These are phyloP conservation scores for Penicillium olsonii DNA, from an alignment of 2,329 filamentous ascomycete species.

Conservation along the genomic window DNA sequence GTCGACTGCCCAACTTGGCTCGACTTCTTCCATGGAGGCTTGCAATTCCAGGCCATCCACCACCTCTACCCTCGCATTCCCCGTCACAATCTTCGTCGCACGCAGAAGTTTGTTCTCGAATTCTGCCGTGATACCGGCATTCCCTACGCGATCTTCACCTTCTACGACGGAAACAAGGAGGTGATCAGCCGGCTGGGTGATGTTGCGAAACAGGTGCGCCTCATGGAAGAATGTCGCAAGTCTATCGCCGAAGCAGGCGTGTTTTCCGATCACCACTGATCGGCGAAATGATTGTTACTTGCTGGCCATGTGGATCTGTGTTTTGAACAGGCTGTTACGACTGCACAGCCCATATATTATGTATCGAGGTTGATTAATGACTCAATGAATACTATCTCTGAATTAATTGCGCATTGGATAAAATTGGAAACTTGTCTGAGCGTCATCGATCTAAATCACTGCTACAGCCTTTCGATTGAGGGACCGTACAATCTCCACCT, in stretches of 20 bases:
- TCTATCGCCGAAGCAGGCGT: constrained; percentile 34
- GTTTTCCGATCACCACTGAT: constrained; percentile 33
- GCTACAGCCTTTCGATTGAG: no score
- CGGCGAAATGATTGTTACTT: constrained; percentile 1
- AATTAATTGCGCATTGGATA: no score
- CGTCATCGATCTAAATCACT: no score
- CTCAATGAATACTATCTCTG: background rate
- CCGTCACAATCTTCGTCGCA: constrained; percentile 75
- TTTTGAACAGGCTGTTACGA: constrained; percentile 3
- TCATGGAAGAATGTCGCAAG: constrained; percentile 73
- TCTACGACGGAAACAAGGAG: constrained; percentile 78
- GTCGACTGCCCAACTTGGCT: constrained; percentile 86
- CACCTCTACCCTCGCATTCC: constrained; percentile 83
- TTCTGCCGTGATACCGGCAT: constrained; percentile 83
- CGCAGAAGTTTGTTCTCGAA: constrained; percentile 74
- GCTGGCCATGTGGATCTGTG: constrained; percentile 11
- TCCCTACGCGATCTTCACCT: constrained; percentile 82
- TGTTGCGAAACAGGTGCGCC: constrained; percentile 75
- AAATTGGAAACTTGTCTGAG: no score
- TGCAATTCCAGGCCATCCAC: constrained; percentile 89
- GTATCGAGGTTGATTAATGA: constrained; percentile 13
- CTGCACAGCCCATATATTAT: background rate
- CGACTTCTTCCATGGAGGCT: constrained; percentile 83
- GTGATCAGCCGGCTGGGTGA: constrained; percentile 77
- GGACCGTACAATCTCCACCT: no score